A percentile compares a stretch with the other conserved stretches of the same genome.
Conservation (phyloP, 768 basidiomycete genomes). For the Boletus pseudopeckii region DNA sequence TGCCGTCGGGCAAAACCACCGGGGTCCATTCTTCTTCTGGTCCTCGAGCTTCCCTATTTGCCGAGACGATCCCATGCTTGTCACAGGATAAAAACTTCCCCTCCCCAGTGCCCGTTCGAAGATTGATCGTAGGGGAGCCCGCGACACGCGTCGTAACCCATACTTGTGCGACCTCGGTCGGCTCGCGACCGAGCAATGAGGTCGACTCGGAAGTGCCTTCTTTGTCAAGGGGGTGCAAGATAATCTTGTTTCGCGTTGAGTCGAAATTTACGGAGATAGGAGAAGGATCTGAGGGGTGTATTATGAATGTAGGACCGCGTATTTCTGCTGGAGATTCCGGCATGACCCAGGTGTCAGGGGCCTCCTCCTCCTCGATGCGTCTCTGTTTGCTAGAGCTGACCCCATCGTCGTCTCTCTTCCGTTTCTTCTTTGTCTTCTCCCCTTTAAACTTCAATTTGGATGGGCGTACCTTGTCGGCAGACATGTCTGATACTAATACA, state of each 20-base stretch:
- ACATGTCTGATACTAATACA: conserved; percentile 33
- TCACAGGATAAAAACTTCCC: conserved; percentile 91
- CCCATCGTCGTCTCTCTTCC: conserved; percentile 58
- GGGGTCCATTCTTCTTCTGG: conserved; percentile 95
- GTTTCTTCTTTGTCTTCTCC: conserved; percentile 80
- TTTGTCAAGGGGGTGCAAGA: conserved; percentile 64
- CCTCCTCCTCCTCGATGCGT: conserved; percentile 56
- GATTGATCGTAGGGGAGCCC: conserved; percentile 78
- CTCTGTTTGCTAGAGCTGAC: conserved; percentile 42
- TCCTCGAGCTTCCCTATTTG: conserved; percentile 85
- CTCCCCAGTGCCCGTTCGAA: conserved; percentile 83
- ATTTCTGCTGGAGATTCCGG: conserved; percentile 71
- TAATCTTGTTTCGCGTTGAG: conserved; percentile 67
- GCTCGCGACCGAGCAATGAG: conserved; percentile 60
- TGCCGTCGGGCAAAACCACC: conserved; percentile 74
- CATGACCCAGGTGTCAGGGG: conserved; percentile 75
- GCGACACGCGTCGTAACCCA: conserved; percentile 89
- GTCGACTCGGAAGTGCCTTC: conserved; percentile 45
- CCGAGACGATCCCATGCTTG: conserved; percentile 77
- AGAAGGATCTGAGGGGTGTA: conserved; percentile 77
- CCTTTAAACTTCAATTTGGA: conserved; percentile 88
- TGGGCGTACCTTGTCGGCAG: conserved; percentile 53
- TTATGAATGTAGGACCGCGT: conserved; percentile 83
- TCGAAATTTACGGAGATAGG: conserved; percentile 78
- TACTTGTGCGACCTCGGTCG: conserved; percentile 82